These are phyloP conservation scores for Styphnolobium japonicum DNA, from an alignment of 306 rosid genomes.

Conservation along the genomic window DNA sequence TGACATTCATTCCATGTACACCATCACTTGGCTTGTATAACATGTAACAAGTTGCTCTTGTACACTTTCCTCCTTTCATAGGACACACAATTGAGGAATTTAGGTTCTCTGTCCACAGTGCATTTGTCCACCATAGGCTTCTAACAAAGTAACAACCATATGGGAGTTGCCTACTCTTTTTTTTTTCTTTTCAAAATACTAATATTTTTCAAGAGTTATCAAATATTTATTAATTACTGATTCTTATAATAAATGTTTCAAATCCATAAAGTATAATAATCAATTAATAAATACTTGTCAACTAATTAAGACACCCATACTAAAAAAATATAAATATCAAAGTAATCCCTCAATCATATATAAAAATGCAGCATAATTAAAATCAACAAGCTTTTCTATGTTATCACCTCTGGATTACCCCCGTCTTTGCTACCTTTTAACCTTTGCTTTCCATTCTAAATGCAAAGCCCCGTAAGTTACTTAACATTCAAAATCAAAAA, in stretches of 20 bases:
- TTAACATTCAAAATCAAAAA: background rate
- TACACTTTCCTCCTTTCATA: background rate
- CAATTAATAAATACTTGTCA: no score
- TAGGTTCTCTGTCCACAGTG: background rate
- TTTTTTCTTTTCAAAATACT: no score
- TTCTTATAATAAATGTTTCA: no score
- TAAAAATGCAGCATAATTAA: background rate
- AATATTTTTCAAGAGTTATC: no score
- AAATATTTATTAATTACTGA: no score
- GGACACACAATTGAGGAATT: conserved; percentile 8
- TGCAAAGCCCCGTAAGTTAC: background rate
- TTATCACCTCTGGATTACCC: conserved; percentile 2
- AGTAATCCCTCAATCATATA: no score
- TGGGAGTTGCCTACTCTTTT: no score
- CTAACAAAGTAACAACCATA: no score
- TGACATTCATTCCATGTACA: background rate
- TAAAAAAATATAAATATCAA: no score
- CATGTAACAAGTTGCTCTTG: background rate
- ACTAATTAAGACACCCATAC: no score
- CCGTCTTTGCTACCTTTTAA: conserved; percentile 9
- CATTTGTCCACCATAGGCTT: background rate
- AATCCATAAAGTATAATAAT: no score
- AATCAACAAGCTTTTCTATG: conserved; percentile 3
- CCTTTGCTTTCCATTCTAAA: conserved; percentile 5
- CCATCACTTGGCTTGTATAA: background rate